Conservation (phyloP, 257 asterid genomes). For the Primulina eburnea region DNA sequence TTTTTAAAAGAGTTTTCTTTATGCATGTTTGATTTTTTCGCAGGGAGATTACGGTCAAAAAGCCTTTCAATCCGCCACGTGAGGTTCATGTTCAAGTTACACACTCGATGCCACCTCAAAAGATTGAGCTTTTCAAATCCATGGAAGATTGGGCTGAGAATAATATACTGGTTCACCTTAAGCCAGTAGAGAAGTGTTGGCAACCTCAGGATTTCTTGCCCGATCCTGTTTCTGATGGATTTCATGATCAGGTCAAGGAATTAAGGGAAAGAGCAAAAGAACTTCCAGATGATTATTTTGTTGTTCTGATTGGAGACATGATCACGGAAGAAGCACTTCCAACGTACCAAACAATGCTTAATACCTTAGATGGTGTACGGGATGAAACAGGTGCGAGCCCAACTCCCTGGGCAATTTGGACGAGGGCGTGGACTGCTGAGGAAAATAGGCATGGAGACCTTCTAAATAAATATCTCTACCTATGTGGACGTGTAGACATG, state of each 20-base stretch:
- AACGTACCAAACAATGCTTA: constrained; percentile 80
- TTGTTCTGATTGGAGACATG: constrained; percentile 80
- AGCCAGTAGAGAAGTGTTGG: constrained; percentile 84
- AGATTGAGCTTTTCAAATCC: constrained; percentile 56
- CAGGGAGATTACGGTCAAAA: constrained; percentile 46
- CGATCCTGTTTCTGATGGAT: constrained; percentile 75
- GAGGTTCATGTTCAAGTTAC: constrained; percentile 67
- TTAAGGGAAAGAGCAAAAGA: constrained; percentile 68
- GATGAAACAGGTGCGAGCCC: constrained; percentile 89
- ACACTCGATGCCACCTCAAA: constrained; percentile 73
- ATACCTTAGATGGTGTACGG: constrained; percentile 77
- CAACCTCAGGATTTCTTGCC: constrained; percentile 89
- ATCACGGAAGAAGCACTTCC: constrained; percentile 92
- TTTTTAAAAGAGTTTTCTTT: background rate
- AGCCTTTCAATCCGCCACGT: constrained; percentile 48
- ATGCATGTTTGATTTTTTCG: background rate
- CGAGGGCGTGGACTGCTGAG: constrained; percentile 87
- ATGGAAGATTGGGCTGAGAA: constrained; percentile 59
- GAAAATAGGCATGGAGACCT: constrained; percentile 89
- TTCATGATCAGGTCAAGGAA: constrained; percentile 66
- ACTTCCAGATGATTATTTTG: constrained; percentile 74
- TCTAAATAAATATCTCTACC: constrained; percentile 73
- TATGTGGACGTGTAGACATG: constrained; percentile 79
- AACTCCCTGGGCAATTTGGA: constrained; percentile 88
- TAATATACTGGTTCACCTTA: constrained; percentile 60